phyloP scores from a whole-genome alignment of 225 moss, liverwort and hornwort species.

The Pseudoscleropodium purum region DNA sequence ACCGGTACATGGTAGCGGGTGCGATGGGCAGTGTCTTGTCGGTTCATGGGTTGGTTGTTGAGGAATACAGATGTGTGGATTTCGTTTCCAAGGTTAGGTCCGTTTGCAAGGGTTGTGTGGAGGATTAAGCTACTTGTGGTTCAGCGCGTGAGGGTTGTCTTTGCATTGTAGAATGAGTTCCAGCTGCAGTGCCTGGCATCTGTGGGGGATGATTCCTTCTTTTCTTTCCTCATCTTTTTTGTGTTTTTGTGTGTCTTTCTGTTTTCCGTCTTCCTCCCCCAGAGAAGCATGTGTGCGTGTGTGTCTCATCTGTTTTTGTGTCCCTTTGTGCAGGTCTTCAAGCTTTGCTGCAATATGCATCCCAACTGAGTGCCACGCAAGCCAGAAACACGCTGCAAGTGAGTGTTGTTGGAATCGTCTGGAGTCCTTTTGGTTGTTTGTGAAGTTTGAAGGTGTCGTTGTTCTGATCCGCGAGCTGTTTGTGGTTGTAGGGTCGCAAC shows the following conservation, averaged over 20 bases:
- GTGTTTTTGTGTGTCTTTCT: neutral
- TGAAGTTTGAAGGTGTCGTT: neutral
- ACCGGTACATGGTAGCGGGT: neutral
- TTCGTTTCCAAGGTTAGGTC: neutral
- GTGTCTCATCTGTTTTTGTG: neutral
- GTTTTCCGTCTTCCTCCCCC: neutral
- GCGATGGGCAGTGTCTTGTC: neutral
- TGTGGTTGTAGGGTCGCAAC: conserved; percentile 71
- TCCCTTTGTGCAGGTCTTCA: conserved; percentile 73
- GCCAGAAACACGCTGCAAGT: conserved; percentile 98
- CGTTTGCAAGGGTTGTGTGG: neutral
- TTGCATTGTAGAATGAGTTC: neutral
- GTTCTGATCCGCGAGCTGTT: neutral
- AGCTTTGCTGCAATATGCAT: conserved; percentile 86
- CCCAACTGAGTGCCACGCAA: conserved; percentile 81
- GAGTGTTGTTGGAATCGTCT: neutral
- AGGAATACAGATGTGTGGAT: neutral
- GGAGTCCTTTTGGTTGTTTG: neutral
- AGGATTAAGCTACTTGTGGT: neutral
- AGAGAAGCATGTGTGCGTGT: neutral
- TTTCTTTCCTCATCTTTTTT: neutral
- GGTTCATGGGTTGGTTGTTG: neutral
- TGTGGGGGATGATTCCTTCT: neutral
- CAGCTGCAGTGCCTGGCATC: neutral
- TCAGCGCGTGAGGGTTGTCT: neutral